Evolutionary conservation across 306 rosid species (phyloP).

Genomic region (Glycine latifolia): DNA sequence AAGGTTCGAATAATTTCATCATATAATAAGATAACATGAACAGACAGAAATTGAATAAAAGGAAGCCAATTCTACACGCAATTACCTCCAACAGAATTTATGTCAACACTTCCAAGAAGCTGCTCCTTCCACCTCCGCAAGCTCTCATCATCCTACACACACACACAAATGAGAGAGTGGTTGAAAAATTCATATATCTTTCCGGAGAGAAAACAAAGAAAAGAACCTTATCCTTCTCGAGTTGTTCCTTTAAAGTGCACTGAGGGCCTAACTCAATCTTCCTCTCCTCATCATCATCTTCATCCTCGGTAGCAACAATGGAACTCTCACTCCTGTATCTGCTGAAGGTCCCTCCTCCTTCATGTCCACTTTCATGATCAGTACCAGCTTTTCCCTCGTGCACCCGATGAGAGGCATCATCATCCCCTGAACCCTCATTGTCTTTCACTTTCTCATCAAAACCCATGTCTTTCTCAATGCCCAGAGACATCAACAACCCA

Average conservation of each 20-base stretch:
- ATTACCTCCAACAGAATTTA: conserved; percentile 85
- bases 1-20: not conserved
- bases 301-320: conserved; percentile 76
- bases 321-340: conserved; percentile 71
- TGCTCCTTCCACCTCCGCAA: conserved; percentile 97
- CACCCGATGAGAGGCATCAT: conserved; percentile 30
- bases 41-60: conserved; percentile 9
- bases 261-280: conserved; percentile 91
- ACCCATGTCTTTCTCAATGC: conserved; percentile 75
- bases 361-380: conserved; percentile 50
- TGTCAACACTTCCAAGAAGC: conserved; percentile 93
- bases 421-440: conserved; percentile 41
- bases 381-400: conserved; percentile 38
- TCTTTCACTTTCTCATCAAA: conserved; percentile 64
- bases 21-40: not conserved
- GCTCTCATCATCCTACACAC: conserved; percentile 87
- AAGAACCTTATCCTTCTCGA: conserved; percentile 87
- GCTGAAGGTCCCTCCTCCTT: conserved; percentile 35
- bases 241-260: conserved; percentile 81
- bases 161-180: conserved; percentile 22
- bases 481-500: conserved; percentile 64
- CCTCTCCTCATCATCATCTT: conserved; percentile 83
- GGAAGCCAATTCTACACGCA: not conserved
- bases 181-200: not conserved
- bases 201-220: not conserved